These are phyloP conservation scores for Fusarium clavum DNA, from an alignment of 2,329 filamentous ascomycete species.

Conservation along the genomic window DNA sequence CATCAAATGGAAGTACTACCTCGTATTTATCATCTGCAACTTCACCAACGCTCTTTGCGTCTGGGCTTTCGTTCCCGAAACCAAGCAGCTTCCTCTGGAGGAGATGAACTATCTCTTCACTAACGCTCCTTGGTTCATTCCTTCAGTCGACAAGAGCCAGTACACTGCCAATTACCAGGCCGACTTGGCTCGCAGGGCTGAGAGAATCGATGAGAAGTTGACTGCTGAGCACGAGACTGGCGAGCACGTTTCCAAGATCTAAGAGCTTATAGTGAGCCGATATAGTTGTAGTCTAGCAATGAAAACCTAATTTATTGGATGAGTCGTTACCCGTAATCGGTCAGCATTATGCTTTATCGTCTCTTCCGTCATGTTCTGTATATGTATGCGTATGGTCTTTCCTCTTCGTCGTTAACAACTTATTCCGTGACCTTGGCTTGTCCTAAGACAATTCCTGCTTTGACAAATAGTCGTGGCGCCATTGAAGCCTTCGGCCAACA, in stretches of 20 bases:
- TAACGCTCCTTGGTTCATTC: slow-evolving; percentile 49
- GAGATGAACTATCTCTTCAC: slow-evolving; percentile 76
- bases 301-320: background rate
- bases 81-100: slow-evolving; percentile 71
- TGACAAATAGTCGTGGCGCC: background rate
- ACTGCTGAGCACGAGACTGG: slow-evolving; percentile 18
- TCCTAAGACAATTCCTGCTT: background rate
- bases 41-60: slow-evolving; percentile 64
- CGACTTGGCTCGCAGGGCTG: slow-evolving; percentile 69
- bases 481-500: background rate
- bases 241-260: slow-evolving; percentile 7
- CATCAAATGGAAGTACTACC: slow-evolving; percentile 61
- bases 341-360: too few relatives aligned
- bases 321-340: background rate
- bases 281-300: background rate
- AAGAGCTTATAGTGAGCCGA: background rate
- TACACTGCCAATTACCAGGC: slow-evolving; percentile 35
- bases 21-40: slow-evolving; percentile 68
- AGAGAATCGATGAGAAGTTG: slow-evolving; percentile 21
- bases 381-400: background rate
- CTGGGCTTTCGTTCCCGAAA: slow-evolving; percentile 75
- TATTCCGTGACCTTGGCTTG: background rate
- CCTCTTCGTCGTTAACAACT: background rate
- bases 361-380: background rate
- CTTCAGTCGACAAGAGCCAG: slow-evolving; percentile 13